These are phyloP conservation scores for Schrenkiella parvula DNA, from an alignment of 345 rosid genomes.

Conservation along the genomic window DNA sequence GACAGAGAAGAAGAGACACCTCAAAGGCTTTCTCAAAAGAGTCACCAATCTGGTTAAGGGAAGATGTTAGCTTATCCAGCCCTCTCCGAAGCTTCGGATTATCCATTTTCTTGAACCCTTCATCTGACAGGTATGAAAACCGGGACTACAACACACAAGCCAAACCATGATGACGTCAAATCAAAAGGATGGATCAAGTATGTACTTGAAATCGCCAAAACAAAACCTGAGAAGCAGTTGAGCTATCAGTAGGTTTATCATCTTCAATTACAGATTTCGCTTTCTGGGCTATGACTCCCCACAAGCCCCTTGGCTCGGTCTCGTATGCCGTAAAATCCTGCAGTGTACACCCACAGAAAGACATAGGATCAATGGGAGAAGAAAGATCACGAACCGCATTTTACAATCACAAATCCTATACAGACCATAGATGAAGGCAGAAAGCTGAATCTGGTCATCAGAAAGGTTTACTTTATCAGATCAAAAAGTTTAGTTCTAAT, in stretches of 20 bases:
- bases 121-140: constrained; percentile 36
- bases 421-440: not conserved
- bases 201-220: not conserved
- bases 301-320: constrained; percentile 53
- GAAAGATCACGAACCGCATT: not conserved
- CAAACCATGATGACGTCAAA: constrained; percentile 4
- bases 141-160: constrained; percentile 26
- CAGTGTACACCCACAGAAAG: not conserved
- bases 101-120: constrained; percentile 51
- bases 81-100: constrained; percentile 63
- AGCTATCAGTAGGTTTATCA: constrained; percentile 44
- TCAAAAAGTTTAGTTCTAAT: not conserved
- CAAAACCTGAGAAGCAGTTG: constrained; percentile 44
- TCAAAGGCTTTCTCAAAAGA: constrained; percentile 80
- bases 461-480: not conserved
- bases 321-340: constrained; percentile 71
- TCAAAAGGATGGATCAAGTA: not conserved
- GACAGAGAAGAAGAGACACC: constrained; percentile 34
- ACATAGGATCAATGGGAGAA: not conserved
- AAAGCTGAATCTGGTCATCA: not conserved
- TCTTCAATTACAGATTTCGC: constrained; percentile 74
- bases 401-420: not conserved
- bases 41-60: constrained; percentile 81
- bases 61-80: constrained; percentile 55
- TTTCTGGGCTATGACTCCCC: constrained; percentile 76